Percentiles rank a stretch among this genome's conserved stretches.
These are phyloP conservation scores for Fusarium mundagurra DNA, from an alignment of 2,329 filamentous ascomycete genomes.

Conservation along the genomic window DNA sequence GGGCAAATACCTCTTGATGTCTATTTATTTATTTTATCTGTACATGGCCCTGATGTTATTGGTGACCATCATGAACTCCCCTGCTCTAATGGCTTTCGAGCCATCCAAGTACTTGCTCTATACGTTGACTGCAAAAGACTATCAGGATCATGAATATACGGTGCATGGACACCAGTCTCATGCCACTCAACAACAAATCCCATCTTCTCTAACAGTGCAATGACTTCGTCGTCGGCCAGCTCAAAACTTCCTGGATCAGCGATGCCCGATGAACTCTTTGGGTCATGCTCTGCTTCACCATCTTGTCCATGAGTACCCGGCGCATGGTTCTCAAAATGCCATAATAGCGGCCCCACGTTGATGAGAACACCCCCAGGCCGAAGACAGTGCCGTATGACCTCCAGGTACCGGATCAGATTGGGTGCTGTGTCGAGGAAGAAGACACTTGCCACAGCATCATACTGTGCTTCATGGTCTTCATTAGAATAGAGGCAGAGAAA, in stretches of 20 bases:
- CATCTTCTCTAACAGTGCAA: slow-evolving; percentile 75
- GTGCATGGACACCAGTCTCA: slow-evolving; percentile 70
- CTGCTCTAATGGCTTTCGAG: slow-evolving; percentile 67
- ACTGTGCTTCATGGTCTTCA: slow-evolving; percentile 67
- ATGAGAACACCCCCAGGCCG: slow-evolving; percentile 82
- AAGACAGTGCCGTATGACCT: slow-evolving; percentile 82
- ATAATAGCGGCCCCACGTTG: slow-evolving; percentile 90
- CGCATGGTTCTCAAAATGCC: slow-evolving; percentile 89
- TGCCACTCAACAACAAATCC: slow-evolving; percentile 80
- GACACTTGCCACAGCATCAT: slow-evolving; percentile 86
- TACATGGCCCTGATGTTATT: neutral
- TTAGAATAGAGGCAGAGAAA: slow-evolving; percentile 87
- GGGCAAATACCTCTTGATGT: slow-evolving; percentile 1
- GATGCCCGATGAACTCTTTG: slow-evolving; percentile 70
- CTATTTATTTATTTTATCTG: neutral
- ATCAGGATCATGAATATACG: slow-evolving; percentile 85
- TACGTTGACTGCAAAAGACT: slow-evolving; percentile 92
- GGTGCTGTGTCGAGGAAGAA: slow-evolving; percentile 99
- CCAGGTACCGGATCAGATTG: slow-evolving; percentile 89
- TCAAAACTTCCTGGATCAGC: slow-evolving; percentile 92
- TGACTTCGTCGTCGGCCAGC: slow-evolving; percentile 87
- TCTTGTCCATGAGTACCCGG: slow-evolving; percentile 66
- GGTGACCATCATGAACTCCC: neutral
- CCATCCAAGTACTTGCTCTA: slow-evolving; percentile 84
- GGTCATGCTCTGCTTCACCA: slow-evolving; percentile 60